These are phyloP conservation scores for Plasmodium reichenowi DNA, from an alignment of 169 alveolate species.

Conservation along the genomic window DNA sequence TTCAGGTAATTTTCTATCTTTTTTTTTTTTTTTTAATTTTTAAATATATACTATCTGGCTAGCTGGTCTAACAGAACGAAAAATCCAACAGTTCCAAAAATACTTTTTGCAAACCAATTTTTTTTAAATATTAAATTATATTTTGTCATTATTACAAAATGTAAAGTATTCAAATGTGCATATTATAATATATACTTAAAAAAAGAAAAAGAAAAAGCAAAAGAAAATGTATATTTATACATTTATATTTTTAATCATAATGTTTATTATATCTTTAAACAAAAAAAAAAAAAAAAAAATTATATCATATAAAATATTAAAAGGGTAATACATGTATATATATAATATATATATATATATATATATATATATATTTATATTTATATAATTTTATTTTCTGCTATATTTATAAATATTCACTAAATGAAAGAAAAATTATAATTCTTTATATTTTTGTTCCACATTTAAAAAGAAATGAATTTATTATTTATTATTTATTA, in stretches of 20 bases:
- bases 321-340: no score
- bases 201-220: not conserved
- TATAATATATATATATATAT: no score
- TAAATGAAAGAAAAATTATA: not conserved
- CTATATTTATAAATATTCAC: not conserved
- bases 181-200: not conserved
- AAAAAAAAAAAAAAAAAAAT: no score
- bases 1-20: conserved; percentile 5
- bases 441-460: no score
- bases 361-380: no score
- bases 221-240: not conserved
- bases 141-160: conserved; percentile 40
- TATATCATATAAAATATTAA: no score
- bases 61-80: conserved; percentile 57
- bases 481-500: no score
- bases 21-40: conserved; percentile 40
- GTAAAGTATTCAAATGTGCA: conserved; percentile 4
- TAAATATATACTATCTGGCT: conserved; percentile 56
- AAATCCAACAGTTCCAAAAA: conserved; percentile 70
- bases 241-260: no score
- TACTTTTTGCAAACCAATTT: conserved; percentile 66
- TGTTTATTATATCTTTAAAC: no score
- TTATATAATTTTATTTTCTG: no score
- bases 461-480: no score
- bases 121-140: conserved; percentile 62